phyloP scores from a whole-genome alignment of 1,284 basidiomycete species.

The Sanghuangporus sanghuang region DNA sequence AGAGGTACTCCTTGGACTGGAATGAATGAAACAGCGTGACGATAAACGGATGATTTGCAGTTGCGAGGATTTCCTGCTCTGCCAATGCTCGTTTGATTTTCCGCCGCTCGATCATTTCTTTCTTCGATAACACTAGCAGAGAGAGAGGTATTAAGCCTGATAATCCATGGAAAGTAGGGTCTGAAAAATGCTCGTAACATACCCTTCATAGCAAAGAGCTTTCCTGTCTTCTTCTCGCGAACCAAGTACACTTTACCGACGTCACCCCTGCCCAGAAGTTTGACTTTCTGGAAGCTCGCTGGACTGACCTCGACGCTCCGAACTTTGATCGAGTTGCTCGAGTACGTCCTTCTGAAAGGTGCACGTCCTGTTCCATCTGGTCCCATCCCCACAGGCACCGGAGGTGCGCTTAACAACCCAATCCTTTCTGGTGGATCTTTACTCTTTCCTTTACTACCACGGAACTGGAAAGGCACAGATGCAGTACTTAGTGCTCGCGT shows the following conservation, averaged over 20 bases:
- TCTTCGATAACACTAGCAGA: conserved; percentile 82
- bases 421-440: conserved; percentile 14
- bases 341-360: conserved; percentile 91
- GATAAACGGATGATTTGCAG: conserved; percentile 96
- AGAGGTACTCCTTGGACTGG: conserved; percentile 95
- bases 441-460: conserved; percentile 20
- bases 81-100: conserved; percentile 97
- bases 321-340: conserved; percentile 96
- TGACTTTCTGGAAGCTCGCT: conserved; percentile 89
- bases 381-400: conserved; percentile 15
- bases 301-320: conserved; percentile 78
- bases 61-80: conserved; percentile 95
- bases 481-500: conserved; percentile 10
- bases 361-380: conserved; percentile 38
- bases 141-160: conserved; percentile 6
- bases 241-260: conserved; percentile 96
- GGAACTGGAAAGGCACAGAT: conserved; percentile 18
- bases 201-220: conserved; percentile 97
- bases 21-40: conserved; percentile 97
- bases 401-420: conserved; percentile 15
- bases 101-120: conserved; percentile 97
- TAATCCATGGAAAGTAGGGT: background rate
- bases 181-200: conserved; percentile 23
- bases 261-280: conserved; percentile 93
- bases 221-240: conserved; percentile 90